These are phyloP conservation scores for Vaccinium vitisidaea DNA, from an alignment of 148 eudicot genomes.

Conservation along the genomic window DNA sequence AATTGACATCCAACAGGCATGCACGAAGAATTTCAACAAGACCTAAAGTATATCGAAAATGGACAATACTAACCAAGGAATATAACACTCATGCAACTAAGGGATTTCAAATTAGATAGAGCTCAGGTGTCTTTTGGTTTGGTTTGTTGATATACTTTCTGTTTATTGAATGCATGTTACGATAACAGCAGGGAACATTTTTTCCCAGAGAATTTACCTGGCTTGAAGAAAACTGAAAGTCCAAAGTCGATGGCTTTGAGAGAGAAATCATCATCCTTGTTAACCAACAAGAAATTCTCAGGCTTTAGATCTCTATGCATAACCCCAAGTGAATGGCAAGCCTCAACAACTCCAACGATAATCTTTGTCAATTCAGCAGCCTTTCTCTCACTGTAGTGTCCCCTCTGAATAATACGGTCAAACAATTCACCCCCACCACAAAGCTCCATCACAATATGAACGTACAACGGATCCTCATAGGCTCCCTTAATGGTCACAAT, in stretches of 20 bases:
- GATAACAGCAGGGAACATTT: constrained; percentile 1
- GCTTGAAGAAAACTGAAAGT: constrained; percentile 93
- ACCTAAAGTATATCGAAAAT: not conserved
- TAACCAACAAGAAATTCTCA: constrained; percentile 84
- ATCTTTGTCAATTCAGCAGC: constrained; percentile 94
- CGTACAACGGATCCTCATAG: constrained; percentile 81
- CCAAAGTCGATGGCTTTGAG: constrained; percentile 97
- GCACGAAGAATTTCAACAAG: constrained; percentile 1
- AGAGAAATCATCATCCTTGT: constrained; percentile 90
- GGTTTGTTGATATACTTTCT: not conserved
- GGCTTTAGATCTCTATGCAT: constrained; percentile 96
- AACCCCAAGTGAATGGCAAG: constrained; percentile 95
- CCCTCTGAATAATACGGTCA: constrained; percentile 86
- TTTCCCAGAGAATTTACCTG: constrained; percentile 46
- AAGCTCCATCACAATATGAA: constrained; percentile 94
- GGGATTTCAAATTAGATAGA: not conserved
- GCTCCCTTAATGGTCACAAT: constrained; percentile 88
- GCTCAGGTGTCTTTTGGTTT: not conserved
- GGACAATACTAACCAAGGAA: not conserved
- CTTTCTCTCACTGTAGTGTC: constrained; percentile 85
- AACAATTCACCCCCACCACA: constrained; percentile 92
- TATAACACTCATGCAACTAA: not conserved
- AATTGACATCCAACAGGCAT: not conserved
- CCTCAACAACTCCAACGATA: constrained; percentile 89
- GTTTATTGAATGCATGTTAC: not conserved